These are phyloP conservation scores for Aspergillus glaucus DNA, from an alignment of 2,329 filamentous ascomycete genomes.

Conservation along the genomic window DNA sequence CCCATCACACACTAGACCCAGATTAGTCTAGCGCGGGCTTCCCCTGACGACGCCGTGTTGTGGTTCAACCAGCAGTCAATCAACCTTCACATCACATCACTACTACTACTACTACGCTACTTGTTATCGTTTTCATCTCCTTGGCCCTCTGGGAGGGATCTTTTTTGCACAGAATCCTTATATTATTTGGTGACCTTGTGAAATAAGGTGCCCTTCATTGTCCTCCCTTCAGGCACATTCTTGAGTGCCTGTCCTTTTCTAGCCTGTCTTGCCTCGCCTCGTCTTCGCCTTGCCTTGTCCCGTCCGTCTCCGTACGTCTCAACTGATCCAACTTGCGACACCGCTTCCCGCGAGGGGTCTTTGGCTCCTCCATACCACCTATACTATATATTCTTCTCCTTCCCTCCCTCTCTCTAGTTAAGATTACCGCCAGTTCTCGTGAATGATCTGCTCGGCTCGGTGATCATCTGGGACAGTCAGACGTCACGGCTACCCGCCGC, in stretches of 20 bases:
- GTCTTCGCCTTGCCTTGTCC: constrained; percentile 1
- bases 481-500: constrained; percentile 9
- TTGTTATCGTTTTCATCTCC: neutral
- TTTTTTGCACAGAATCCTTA: neutral
- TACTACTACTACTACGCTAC: neutral
- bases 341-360: constrained; percentile 28
- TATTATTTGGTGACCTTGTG: too few relatives aligned
- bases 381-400: neutral
- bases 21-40: neutral
- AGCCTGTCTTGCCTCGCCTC: neutral
- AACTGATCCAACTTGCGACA: constrained; percentile 22
- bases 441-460: neutral
- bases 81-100: neutral
- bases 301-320: neutral
- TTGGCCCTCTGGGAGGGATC: constrained; percentile 1
- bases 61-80: neutral
- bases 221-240: too few relatives aligned
- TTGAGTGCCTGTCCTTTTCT: neutral
- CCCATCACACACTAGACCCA: neutral
- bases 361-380: constrained; percentile 4
- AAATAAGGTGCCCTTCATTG: too few relatives aligned
- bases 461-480: too few relatives aligned
- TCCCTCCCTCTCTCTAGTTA: neutral
- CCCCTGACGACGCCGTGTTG: constrained; percentile 2
- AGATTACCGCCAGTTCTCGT: too few relatives aligned